Evolutionary conservation across 1,284 basidiomycete genomes (phyloP), one percentile per base, ranked within the genome.

Genomic region (Ustilago hordei): DNA sequence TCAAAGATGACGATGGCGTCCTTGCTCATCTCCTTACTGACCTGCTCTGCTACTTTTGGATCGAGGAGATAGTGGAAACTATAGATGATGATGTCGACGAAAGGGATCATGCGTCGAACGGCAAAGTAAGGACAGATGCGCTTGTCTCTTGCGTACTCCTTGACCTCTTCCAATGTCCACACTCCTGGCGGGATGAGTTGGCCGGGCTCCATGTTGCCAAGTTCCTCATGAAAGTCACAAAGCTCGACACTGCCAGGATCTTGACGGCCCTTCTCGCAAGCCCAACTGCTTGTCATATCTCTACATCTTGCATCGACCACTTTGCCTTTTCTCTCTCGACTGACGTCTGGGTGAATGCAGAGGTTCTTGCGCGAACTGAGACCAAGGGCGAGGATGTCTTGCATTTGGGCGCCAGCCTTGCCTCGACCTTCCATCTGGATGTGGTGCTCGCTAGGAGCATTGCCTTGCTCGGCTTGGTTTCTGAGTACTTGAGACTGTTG

Each of bases 1-100:
- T 99, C 97, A 83, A 99, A 99, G 0, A 99, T 95, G 53, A 99
- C 95, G 66, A 99, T 99, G 50, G 95, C 92, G 85, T 99, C 97
- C 81, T 98, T 98, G 36, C 93, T 94, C 88, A 99, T 90, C 86
- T 99, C 96, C 83, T 95, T 95, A 7, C 95, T 98, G 13, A 99
- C 97, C 88, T 98, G 95, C 82, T 99, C 96, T 0, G 97, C 97
- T 47, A 99, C 95, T 87, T 99, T 99, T 0, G 97, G 97, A 87
- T 99, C 97, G 52, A 99, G 90, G 31, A 99, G 90, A 86, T 99
- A 99, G 87, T 99, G 97, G 88, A 99, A 99, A 38, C 96, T 98
- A 87, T 98, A 99, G 87, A 99, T 98, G 86, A 99, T 91, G 75
- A 99, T 90, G 86, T 98, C 94, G 64, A 94, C 93, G 85, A 95